phyloP scores from a whole-genome alignment of 495 filamentous ascomycete genomes.

The Neurospora sp. region DNA sequence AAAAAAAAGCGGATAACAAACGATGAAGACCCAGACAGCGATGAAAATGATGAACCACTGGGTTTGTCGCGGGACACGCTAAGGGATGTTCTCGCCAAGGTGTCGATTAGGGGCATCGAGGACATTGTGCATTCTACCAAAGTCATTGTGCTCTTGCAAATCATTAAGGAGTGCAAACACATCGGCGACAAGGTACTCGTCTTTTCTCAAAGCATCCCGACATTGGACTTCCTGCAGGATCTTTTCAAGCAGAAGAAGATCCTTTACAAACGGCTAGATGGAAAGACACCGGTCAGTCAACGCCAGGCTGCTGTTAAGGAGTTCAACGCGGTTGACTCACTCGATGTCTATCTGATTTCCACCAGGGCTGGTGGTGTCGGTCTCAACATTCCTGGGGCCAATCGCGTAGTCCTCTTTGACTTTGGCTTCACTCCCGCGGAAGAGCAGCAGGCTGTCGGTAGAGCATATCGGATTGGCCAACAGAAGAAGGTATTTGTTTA shows the following conservation, averaged over 20 bases:
- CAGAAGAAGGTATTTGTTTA: constrained; percentile 79
- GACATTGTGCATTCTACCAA: constrained; percentile 49
- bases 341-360: constrained; percentile 65
- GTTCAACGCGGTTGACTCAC: constrained; percentile 47
- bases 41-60: constrained; percentile 10
- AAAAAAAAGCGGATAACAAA: not conserved
- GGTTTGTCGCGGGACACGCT: constrained; percentile 24
- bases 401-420: constrained; percentile 83
- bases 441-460: constrained; percentile 83
- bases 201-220: constrained; percentile 65
- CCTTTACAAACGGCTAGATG: constrained; percentile 54
- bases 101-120: constrained; percentile 21
- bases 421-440: constrained; percentile 68
- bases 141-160: constrained; percentile 50
- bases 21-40: constrained; percentile 15
- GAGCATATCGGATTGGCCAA: constrained; percentile 83
- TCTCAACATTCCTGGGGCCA: constrained; percentile 75
- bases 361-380: constrained; percentile 74
- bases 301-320: constrained; percentile 52
- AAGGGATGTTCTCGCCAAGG: constrained; percentile 17
- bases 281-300: constrained; percentile 37
- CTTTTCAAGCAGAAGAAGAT: constrained; percentile 36
- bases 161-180: constrained; percentile 50
- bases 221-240: constrained; percentile 57
- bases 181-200: constrained; percentile 65